phyloP scores from a whole-genome alignment of 176 grass and related monocot species.

The Urochloa ruziziensis region DNA sequence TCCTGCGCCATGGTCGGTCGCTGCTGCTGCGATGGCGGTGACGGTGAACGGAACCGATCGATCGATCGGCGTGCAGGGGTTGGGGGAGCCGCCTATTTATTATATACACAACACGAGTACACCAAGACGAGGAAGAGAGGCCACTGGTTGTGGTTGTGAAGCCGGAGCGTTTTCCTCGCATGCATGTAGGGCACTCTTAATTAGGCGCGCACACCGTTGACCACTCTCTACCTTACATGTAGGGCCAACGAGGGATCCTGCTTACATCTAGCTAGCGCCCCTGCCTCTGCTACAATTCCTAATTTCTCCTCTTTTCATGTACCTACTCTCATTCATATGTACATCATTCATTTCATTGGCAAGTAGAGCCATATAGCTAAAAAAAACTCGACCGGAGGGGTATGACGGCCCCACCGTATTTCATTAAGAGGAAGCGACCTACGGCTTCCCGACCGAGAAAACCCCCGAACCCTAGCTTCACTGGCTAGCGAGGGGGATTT shows the following conservation, averaged over 20 bases:
- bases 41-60: neutral
- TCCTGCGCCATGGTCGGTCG: neutral
- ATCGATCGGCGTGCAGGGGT: neutral
- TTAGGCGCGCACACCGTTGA: neutral
- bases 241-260: neutral
- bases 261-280: neutral
- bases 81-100: neutral
- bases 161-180: conserved; percentile 3
- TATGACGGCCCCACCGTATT: too few relatives aligned
- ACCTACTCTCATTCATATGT: too few relatives aligned
- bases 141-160: neutral
- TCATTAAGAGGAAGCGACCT: too few relatives aligned
- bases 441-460: too few relatives aligned
- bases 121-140: too few relatives aligned
- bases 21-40: neutral
- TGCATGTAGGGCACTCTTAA: neutral
- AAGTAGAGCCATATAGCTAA: too few relatives aligned
- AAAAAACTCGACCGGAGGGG: too few relatives aligned
- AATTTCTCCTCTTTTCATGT: too few relatives aligned
- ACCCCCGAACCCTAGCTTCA: too few relatives aligned
- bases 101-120: neutral
- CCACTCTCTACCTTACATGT: neutral
- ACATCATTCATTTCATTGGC: too few relatives aligned
- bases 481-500: too few relatives aligned
- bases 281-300: too few relatives aligned